These are phyloP conservation scores for Globisporangium mamillatum DNA, from an alignment of 352 stramenopile species.

Conservation along the genomic window DNA sequence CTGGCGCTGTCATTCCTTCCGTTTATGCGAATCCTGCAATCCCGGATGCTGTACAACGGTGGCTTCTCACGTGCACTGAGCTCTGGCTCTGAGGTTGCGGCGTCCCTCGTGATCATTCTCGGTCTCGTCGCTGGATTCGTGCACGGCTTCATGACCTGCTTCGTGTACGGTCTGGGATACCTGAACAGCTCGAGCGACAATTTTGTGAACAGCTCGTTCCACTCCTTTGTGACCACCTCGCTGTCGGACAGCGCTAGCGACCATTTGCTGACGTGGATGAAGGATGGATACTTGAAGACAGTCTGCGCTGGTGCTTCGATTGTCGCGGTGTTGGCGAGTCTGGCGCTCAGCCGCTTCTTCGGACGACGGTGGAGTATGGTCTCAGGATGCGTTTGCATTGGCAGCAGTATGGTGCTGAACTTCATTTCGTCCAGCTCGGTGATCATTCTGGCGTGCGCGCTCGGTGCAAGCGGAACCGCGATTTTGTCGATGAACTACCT, in stretches of 20 bases:
- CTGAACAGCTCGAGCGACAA: slow-evolving; percentile 67
- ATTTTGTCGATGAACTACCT: slow-evolving; percentile 78
- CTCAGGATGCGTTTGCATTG: slow-evolving; percentile 48
- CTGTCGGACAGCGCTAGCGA: slow-evolving; percentile 29
- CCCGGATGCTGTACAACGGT: slow-evolving; percentile 85
- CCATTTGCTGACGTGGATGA: slow-evolving; percentile 47
- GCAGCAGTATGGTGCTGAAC: slow-evolving; percentile 49
- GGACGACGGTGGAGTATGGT: slow-evolving; percentile 62
- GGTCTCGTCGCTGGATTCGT: slow-evolving; percentile 76
- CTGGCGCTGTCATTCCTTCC: slow-evolving; percentile 72
- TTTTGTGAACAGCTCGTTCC: slow-evolving; percentile 80
- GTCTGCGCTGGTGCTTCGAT: slow-evolving; percentile 50
- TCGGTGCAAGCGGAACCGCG: slow-evolving; percentile 53
- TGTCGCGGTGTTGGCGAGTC: slow-evolving; percentile 43
- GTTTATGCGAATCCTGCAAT: slow-evolving; percentile 87
- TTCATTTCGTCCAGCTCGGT: slow-evolving; percentile 51
- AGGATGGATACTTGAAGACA: slow-evolving; percentile 57
- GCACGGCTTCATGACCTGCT: slow-evolving; percentile 71
- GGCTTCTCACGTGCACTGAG: slow-evolving; percentile 77
- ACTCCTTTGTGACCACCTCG: slow-evolving; percentile 48
- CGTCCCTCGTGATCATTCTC: slow-evolving; percentile 74
- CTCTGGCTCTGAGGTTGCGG: slow-evolving; percentile 78
- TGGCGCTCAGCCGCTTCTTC: slow-evolving; percentile 56
- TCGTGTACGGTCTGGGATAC: slow-evolving; percentile 67
- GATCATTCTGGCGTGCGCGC: slow-evolving; percentile 49